Percentiles rank a stretch among this genome's conserved stretches.
phyloP scores from a whole-genome alignment of 768 basidiomycete genomes.

The Tephrocybe sp. region DNA sequence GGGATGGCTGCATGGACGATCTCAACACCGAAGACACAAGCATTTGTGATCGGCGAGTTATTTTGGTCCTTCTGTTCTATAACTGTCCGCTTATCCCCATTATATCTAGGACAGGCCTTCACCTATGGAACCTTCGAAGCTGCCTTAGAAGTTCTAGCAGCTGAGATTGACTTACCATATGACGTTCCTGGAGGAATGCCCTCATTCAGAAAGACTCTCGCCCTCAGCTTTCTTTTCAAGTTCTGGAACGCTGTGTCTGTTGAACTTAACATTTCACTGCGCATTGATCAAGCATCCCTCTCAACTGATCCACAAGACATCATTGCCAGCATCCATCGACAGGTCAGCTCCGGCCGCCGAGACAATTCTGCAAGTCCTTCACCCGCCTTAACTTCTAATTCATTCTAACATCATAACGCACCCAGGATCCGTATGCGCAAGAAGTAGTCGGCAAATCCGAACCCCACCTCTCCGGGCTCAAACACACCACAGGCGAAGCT shows the following conservation, averaged over 20 bases:
- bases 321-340: constrained; percentile 13
- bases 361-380: constrained; percentile 12
- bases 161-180: constrained; percentile 12
- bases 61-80: not conserved
- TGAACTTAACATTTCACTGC: constrained; percentile 10
- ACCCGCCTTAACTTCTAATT: not conserved
- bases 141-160: constrained; percentile 9
- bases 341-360: constrained; percentile 7
- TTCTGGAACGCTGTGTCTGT: constrained; percentile 17
- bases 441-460: constrained; percentile 17
- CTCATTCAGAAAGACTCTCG: constrained; percentile 16
- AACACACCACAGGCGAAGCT: constrained; percentile 15
- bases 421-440: constrained; percentile 17
- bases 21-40: constrained; percentile 13
- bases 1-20: constrained; percentile 18
- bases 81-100: too few species aligned
- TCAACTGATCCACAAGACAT: constrained; percentile 6
- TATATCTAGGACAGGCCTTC: constrained; percentile 7
- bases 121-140: constrained; percentile 10
- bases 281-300: not conserved
- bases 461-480: constrained; percentile 17
- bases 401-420: not conserved
- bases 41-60: constrained; percentile 4
- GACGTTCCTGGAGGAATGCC: constrained; percentile 18
- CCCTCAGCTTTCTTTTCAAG: constrained; percentile 18